Base-by-base conservation (phyloP, 169 alveolate genomes). In the Eimeria sp. region DNA sequence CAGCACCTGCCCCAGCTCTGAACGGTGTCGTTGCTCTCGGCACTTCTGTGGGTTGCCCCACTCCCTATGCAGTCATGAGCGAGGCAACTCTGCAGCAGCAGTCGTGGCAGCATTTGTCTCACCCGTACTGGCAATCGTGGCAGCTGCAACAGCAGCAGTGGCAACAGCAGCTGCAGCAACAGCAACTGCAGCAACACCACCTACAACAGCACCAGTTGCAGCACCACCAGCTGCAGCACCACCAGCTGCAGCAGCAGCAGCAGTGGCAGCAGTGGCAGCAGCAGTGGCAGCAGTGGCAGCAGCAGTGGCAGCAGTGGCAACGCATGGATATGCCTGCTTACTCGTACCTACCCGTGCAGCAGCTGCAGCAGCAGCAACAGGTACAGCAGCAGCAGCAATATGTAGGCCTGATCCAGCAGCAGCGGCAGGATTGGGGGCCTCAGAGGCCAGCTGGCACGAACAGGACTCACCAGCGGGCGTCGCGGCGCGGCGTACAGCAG, bases 221-320 rank as follows among this genome's bases (percentile, higher is more conserved):
- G 73, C 72, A 34, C 27, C 73, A 82, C 22, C 16, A 9, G 30
- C 90, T 40, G 90, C 90, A 54, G 92, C 80, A 84, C 25, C 40
- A 51, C 80, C 67, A 49, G 49, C 72, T 9, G 72, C 47, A 49
- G 73, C 72, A 47, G 72, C 72, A 47, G 72, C 47, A 47, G 90
- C 73, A 22, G 90, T 11, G 25, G 47, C 49, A 25, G 72, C 73
- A 51, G 49, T n/a, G 25, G 73, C 72, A 57, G 91, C 75, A 84
- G 75, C 34, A n/a, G 92, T 20, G n/a, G 76, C 72, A 40, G 49
- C 93, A 87, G 67, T 87, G 93, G 93, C 93, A 87, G 57, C 93
- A 51, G 92, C 58, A 58, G 54, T 58, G 78, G 92, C 72, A 40
- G 49, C 93, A 87, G 67, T 87, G 93, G 93, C 93, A 87, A 27